Evolutionary conservation across 1,139 yeast genomes (phyloP).

Genomic region (Hyphopichia burtonii): DNA sequence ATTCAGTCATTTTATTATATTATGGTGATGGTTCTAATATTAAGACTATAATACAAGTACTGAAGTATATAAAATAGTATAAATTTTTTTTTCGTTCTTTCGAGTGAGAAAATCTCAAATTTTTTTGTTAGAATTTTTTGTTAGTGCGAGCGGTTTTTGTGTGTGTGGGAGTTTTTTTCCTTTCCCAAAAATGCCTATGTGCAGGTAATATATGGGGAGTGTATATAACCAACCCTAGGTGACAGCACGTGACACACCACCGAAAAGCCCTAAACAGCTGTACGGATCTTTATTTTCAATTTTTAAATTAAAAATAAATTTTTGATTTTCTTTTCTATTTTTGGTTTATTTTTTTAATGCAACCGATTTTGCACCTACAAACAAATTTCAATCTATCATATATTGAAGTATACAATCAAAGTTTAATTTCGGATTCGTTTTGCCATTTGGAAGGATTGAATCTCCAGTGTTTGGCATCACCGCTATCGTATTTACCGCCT

Average conservation of each 20-base stretch:
- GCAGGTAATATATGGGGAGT: too few relatives aligned
- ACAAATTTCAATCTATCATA: too few relatives aligned
- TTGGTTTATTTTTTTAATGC: not conserved
- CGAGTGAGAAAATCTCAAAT: not conserved
- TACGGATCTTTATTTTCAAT: too few relatives aligned
- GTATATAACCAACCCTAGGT: constrained; percentile 16
- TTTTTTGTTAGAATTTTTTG: not conserved
- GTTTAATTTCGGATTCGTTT: constrained; percentile 54
- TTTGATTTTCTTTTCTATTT: not conserved
- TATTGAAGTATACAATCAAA: not conserved
- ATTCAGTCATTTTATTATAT: constrained; percentile 76
- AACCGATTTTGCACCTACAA: not conserved
- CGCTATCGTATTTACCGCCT: constrained; percentile 51
- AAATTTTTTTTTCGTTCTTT: constrained; percentile 1
- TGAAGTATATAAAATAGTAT: not conserved
- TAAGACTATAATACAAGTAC: constrained; percentile 3
- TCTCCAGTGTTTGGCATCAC: constrained; percentile 67
- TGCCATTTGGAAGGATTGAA: constrained; percentile 54
- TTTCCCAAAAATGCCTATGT: too few relatives aligned
- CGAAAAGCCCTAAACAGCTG: constrained; percentile 11
- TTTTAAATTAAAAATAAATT: too few relatives aligned
- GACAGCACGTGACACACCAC: constrained; percentile 13
- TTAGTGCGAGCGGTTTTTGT: not conserved
- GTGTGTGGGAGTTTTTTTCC: too few relatives aligned
- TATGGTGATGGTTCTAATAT: constrained; percentile 3